phyloP scores from a whole-genome alignment of 2,329 filamentous ascomycete species.

The Pyrenochaeta sp. region DNA sequence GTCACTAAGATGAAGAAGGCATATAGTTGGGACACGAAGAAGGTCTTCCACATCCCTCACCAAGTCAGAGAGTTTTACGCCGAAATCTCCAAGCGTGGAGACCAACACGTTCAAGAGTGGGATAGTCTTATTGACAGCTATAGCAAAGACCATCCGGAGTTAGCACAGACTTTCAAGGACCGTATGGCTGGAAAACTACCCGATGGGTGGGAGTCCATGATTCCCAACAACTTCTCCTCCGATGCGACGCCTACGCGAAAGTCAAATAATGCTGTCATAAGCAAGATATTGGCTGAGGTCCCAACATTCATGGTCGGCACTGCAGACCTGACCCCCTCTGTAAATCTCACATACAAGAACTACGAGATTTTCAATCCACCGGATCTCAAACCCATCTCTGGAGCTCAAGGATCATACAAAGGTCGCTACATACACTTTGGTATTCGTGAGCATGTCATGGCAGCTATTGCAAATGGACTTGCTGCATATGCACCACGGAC shows the following conservation, averaged over 20 bases:
- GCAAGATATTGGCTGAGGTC: constrained; percentile 75
- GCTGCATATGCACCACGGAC: constrained; percentile 61
- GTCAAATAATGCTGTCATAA: constrained; percentile 60
- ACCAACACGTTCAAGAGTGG: constrained; percentile 60
- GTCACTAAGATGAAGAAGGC: constrained; percentile 63
- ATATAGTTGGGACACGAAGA: constrained; percentile 60
- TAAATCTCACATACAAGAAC: constrained; percentile 62
- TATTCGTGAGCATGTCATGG: constrained; percentile 50
- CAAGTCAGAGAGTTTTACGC: constrained; percentile 62
- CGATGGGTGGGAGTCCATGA: constrained; percentile 33
- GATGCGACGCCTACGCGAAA: constrained; percentile 61
- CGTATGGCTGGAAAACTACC: no score
- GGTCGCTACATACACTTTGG: constrained; percentile 61
- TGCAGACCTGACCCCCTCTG: constrained; percentile 63
- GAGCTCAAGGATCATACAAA: constrained; percentile 63
- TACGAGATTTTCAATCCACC: constrained; percentile 60
- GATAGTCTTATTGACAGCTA: constrained; percentile 56
- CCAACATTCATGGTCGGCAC: constrained; percentile 89
- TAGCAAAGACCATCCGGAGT: constrained; percentile 56
- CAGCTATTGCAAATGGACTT: constrained; percentile 60
- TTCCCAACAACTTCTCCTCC: constrained; percentile 60
- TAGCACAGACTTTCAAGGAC: constrained; percentile 25
- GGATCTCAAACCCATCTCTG: constrained; percentile 49
- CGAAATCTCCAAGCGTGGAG: constrained; percentile 57
- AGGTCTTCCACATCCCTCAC: constrained; percentile 57